Evolutionary conservation across 2,329 filamentous ascomycete genomes (phyloP), one percentile per base, ranked within the genome.

Genomic region (Xylaria sp.): DNA sequence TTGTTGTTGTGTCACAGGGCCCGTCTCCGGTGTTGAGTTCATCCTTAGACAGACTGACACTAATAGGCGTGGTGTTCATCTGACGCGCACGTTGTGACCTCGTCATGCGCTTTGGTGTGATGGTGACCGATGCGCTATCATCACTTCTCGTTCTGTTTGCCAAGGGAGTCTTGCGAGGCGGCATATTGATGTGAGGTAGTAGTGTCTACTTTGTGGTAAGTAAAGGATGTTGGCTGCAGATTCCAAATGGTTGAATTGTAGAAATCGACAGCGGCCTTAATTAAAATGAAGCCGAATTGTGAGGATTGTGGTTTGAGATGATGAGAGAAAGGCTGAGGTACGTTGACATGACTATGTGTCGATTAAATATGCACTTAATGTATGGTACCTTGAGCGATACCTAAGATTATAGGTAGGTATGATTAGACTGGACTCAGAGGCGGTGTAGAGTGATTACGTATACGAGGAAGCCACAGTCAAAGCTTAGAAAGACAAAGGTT

Each of bases 131-230:
- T 38, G 23, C 3, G 38, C 49, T 23, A 42, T 53, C 46, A n/a
- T 42, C 38, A 40, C 15, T 46, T 40, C 28, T n/a, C 33, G 44
- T 11, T 23, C 42, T 13, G 4, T 57, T 48, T 42, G 56, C 15
- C 17, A 60, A 59, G 51, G 33, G 10, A 23, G 46, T 7, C 60
- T 63, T 73, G 44, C 70, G 66, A 17, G 69, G 67, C 33, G 67
- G 56, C 73, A 77, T 77, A 28, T 60, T 66, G 62, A 58, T 28
- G 36, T 13, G 33, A 54, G 20, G 9, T 6, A 20, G 26, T 17
- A 17, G 15, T 31, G 13, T 33, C 33, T 42, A 46, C 10, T 56
- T 15, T 36, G 28, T 42, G 40, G 23, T 36, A 40, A 36, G 31
- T n/a, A 31, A 11, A 54, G 36, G 6, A 44, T 28, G 54, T 31